Percentiles rank a stretch among this genome's conserved stretches.
These are phyloP conservation scores for Myxozyma vanderwaltii DNA, from an alignment of 805 yeast species.

Conservation along the genomic window DNA sequence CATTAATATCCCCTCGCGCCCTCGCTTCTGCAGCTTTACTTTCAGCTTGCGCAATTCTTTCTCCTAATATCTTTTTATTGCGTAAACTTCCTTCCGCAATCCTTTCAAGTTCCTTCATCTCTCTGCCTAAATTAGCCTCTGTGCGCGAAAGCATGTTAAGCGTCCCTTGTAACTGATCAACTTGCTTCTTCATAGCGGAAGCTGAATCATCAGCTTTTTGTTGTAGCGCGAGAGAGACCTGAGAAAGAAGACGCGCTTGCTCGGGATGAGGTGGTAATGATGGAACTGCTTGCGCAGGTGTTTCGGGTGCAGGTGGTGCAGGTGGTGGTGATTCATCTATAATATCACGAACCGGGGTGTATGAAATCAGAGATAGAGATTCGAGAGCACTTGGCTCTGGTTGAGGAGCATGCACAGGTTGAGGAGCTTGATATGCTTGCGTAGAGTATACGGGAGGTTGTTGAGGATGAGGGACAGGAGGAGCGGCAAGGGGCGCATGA, in stretches of 20 bases:
- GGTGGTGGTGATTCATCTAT: slow-evolving; percentile 18
- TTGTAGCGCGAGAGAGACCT: slow-evolving; percentile 37
- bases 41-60: slow-evolving; percentile 36
- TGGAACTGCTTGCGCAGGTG: neutral
- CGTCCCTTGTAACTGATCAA: slow-evolving; percentile 41
- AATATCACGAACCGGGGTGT: slow-evolving; percentile 6
- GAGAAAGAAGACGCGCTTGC: slow-evolving; percentile 37
- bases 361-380: neutral
- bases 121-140: slow-evolving; percentile 44
- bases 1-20: slow-evolving; percentile 33
- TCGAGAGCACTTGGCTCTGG: neutral
- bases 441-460: slow-evolving; percentile 9
- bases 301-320: slow-evolving; percentile 3
- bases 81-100: slow-evolving; percentile 48
- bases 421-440: neutral
- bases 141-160: slow-evolving; percentile 44
- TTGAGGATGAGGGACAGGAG: neutral
- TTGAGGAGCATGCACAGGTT: slow-evolving; percentile 10
- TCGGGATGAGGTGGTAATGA: slow-evolving; percentile 46
- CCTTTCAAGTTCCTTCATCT: slow-evolving; percentile 38
- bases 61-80: slow-evolving; percentile 25
- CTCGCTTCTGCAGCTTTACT: slow-evolving; percentile 42
- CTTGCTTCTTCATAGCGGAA: slow-evolving; percentile 37
- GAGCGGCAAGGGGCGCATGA: too few species aligned
- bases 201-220: slow-evolving; percentile 36